Base-by-base conservation (phyloP, 805 yeast genomes). In the Schizosaccharomyces japonicus region DNA sequence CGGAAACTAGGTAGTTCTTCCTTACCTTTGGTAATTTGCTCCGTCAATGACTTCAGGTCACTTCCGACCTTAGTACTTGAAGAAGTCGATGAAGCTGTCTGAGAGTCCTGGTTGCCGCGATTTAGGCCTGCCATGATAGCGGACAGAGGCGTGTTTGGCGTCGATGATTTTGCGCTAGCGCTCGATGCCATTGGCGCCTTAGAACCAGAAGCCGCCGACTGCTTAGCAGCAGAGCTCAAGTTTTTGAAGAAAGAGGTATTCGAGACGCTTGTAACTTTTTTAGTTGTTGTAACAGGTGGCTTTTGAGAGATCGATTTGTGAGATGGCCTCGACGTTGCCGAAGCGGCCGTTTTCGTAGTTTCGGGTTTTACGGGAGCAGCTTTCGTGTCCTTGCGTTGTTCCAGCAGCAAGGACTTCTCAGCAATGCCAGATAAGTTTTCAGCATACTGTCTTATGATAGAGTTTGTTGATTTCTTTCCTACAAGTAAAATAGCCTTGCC, bases 191-290 rank as follows among this genome's bases (percentile, higher is more conserved):
- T 19, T 6, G 42, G 23, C 13, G 42, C 25, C 11, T 36, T 36
- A 19, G 42, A 6, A 5, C 27, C 10, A 36, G 42, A 19, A 23
- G 42, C 10, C 25, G 42, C 5, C 2, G 25, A n/a, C 15, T 25
- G 17, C 23, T 36, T 36, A 6, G 40, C 10, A n/a, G 42, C 15
- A 23, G 13, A 19, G 13, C 27, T 13, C 26, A 36, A 36, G 27
- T 36, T 36, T 36, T 36, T 36, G 27, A 36, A 36, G 23, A 36
- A 36, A n/a, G 42, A 36, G 13, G 42, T 36, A 19, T 27, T 27
- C 3, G 42, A 21, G 13, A 36, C 26, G 23, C 42, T 36, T 3
- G 42, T 36, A 8, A 36, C 42, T n/a, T 36, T 36, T 19, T 36
- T 36, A 1, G 25, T 36, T 5, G 42, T n/a, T n/a, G n/a, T n/a